Evolutionary conservation across 2,329 filamentous ascomycete genomes (phyloP).

Genomic region (Neodidymelliopsis sp.): DNA sequence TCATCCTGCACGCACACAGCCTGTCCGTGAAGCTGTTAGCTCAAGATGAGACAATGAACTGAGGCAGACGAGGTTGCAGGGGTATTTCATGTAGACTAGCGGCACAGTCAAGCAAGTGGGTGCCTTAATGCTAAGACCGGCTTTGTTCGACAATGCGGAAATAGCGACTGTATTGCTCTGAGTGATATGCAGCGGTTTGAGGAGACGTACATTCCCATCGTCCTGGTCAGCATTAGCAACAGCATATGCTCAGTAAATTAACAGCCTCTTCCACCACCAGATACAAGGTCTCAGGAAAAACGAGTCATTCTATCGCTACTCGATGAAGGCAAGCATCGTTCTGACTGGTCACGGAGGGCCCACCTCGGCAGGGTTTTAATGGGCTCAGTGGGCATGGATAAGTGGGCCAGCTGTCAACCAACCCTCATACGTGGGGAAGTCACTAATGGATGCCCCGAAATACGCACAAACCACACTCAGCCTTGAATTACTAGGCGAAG

Average conservation of each 20-base stretch:
- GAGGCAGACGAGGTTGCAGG: slow-evolving; percentile 24
- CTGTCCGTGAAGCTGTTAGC: slow-evolving; percentile 16
- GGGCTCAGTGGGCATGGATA: not conserved
- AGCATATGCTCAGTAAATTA: too few relatives aligned
- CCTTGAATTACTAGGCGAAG: slow-evolving; percentile 4
- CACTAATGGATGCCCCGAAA: slow-evolving; percentile 1
- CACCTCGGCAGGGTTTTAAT: not conserved
- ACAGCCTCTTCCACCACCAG: too few relatives aligned
- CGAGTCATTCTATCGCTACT: not conserved
- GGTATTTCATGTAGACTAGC: slow-evolving; percentile 11
- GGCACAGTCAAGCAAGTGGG: slow-evolving; percentile 20
- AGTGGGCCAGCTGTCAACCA: slow-evolving; percentile 1
- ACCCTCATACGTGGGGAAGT: slow-evolving; percentile 6
- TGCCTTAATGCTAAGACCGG: slow-evolving; percentile 10
- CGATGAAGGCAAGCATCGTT: not conserved
- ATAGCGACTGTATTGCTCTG: slow-evolving; percentile 6
- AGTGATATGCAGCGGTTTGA: not conserved
- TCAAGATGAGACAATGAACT: slow-evolving; percentile 25
- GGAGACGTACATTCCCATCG: too few relatives aligned
- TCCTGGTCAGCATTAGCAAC: too few relatives aligned
- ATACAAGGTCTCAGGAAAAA: too few relatives aligned
- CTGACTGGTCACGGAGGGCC: not conserved
- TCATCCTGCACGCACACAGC: slow-evolving; percentile 22
- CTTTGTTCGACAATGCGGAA: slow-evolving; percentile 22
- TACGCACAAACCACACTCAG: not conserved